Base-by-base conservation (phyloP, 2,329 filamentous ascomycete genomes). In the Hypocrella siamensis region DNA sequence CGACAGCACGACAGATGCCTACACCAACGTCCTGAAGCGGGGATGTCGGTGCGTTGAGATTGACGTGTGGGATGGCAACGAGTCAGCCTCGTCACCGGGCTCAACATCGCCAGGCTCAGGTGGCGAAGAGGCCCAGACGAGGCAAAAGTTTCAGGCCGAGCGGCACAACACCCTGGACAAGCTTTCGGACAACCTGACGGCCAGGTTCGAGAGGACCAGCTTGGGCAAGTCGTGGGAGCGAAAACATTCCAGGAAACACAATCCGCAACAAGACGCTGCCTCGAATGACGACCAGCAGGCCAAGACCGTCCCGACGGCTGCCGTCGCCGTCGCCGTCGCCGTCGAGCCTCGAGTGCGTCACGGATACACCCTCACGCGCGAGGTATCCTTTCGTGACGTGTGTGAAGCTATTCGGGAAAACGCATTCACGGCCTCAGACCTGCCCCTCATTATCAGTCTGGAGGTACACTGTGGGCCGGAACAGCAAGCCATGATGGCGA, bases 21-120 rank as follows among this genome's bases (percentile, higher is more conserved):
- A 94, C 60, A 83, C 83, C 42, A 77, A 77, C 31, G 83, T 86
- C 8, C 61, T 94, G 35, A 70, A 84, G 43, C 75, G 82, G 31
- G 85, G 84, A 3, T 93, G 86, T 45, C 77, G 86, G 14, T 94
- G 86, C 54, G 77, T 94, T 36, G 86, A 94, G 58, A 82, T 94
- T 37, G 86, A 94, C 47, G 92, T 90, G 45, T 94, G 86, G 86
- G 83, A 94, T 50, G 86, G 86, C 26, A 74, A 79, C 35, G 78
- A 85, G 46, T 84, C 46, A 46, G 79, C 53, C 67, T 79, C 33
- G 11, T 29, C 59, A 48, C 74, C 54, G 64, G 79, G 53, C 66
- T 79, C 52, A 60, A 70, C 46, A 7, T 60, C 53, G 32, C n/a
- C n/a, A n/a, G 56, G 54, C 32, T 60, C 52, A 33, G 58, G 56